Conservation (phyloP, 495 filamentous ascomycete genomes). For the Daldinia grandis region DNA sequence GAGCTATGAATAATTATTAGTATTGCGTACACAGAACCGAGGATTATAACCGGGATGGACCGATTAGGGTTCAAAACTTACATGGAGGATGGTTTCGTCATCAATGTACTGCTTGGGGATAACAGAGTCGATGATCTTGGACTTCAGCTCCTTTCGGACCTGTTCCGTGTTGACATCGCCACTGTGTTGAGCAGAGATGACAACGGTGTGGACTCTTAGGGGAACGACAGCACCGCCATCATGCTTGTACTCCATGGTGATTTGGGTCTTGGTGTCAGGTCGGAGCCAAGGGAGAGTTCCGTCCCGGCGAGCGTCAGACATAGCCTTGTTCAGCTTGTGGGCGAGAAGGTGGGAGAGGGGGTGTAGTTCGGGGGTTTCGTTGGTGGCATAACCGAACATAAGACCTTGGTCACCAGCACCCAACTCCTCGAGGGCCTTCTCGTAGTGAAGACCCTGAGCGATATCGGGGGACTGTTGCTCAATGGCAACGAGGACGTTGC, state of each 20-base stretch:
- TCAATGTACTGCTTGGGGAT: constrained; percentile 93
- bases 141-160: constrained; percentile 91
- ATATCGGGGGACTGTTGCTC: constrained; percentile 99
- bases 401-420: constrained; percentile 99
- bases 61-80: constrained; percentile 51
- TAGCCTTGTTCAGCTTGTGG: constrained; percentile 93
- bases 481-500: constrained; percentile 97
- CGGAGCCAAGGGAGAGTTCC: constrained; percentile 92
- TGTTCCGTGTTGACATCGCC: constrained; percentile 89
- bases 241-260: constrained; percentile 98
- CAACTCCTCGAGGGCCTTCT: constrained; percentile 94
- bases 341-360: constrained; percentile 91
- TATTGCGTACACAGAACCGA: neutral
- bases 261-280: constrained; percentile 99
- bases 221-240: constrained; percentile 94
- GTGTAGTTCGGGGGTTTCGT: constrained; percentile 97
- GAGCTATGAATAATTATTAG: constrained; percentile 60
- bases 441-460: constrained; percentile 96
- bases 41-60: constrained; percentile 37
- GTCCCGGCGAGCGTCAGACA: constrained; percentile 86
- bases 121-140: constrained; percentile 95
- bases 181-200: constrained; percentile 94
- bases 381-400: constrained; percentile 99
- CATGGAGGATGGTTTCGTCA: constrained; percentile 92
- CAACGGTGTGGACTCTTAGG: constrained; percentile 91